A percentile compares a stretch with the other conserved stretches of the same genome.
phyloP scores from a whole-genome alignment of 345 rosid species.

The Gossypium australe region DNA sequence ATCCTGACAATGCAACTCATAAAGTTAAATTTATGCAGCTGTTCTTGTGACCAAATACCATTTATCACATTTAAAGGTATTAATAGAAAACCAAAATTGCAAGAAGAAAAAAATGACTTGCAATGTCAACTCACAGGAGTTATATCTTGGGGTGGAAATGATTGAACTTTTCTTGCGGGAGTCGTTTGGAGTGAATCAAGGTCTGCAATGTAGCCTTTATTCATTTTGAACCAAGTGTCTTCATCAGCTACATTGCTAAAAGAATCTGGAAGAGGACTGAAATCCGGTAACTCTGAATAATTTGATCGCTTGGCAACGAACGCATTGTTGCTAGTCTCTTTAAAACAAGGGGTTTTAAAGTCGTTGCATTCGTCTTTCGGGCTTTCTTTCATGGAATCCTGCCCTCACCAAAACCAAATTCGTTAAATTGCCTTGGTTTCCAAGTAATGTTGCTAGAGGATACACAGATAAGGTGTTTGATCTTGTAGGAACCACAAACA shows the following conservation, averaged over 20 bases:
- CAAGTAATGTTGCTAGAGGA: neutral
- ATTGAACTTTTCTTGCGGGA: slow-evolving; percentile 66
- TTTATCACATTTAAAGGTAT: neutral
- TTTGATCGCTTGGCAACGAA: slow-evolving; percentile 76
- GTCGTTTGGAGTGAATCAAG: slow-evolving; percentile 74
- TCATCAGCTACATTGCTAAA: slow-evolving; percentile 83
- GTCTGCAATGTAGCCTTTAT: slow-evolving; percentile 77
- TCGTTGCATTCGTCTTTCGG: slow-evolving; percentile 36
- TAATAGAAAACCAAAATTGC: neutral
- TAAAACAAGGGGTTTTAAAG: slow-evolving; percentile 57
- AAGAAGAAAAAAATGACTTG: slow-evolving; percentile 7
- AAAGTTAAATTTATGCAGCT: neutral
- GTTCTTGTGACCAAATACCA: neutral
- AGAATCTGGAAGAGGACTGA: slow-evolving; percentile 77
- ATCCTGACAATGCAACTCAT: slow-evolving; percentile 27
- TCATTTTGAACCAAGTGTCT: slow-evolving; percentile 90
- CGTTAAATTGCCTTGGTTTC: neutral
- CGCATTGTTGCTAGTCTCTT: slow-evolving; percentile 48
- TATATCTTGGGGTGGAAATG: slow-evolving; percentile 39
- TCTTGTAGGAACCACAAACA: neutral
- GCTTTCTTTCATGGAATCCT: slow-evolving; percentile 35
- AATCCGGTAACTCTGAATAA: slow-evolving; percentile 52
- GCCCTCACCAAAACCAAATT: slow-evolving; percentile 21
- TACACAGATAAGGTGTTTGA: neutral
- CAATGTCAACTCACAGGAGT: slow-evolving; percentile 52